phyloP scores from a whole-genome alignment of 2,329 filamentous ascomycete genomes.

The Aspergillus sergii region DNA sequence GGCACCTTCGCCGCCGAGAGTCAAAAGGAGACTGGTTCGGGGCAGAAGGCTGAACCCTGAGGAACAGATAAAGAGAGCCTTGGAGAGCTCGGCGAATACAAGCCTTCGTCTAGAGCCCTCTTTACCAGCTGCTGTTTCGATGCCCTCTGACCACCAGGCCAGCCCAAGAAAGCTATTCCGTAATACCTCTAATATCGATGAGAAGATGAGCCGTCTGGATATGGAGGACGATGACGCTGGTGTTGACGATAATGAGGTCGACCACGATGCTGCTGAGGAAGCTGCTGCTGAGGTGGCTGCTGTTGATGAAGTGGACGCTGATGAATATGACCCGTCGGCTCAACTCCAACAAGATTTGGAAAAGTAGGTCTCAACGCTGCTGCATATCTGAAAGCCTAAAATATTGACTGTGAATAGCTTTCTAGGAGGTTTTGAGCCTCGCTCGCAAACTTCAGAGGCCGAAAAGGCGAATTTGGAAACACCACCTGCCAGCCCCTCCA shows the following conservation, averaged over 20 bases:
- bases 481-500: constrained; percentile 49
- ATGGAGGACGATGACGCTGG: constrained; percentile 19
- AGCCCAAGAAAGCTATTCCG: constrained; percentile 24
- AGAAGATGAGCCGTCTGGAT: constrained; percentile 24
- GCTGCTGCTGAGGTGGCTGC: not conserved
- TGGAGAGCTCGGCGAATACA: constrained; percentile 15
- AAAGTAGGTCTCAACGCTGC: constrained; percentile 20
- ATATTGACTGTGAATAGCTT: constrained; percentile 18
- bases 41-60: constrained; percentile 33
- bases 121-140: constrained; percentile 21
- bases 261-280: not conserved
- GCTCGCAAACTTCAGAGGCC: constrained; percentile 13
- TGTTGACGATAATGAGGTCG: not conserved
- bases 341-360: constrained; percentile 21
- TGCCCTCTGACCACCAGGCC: constrained; percentile 14
- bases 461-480: constrained; percentile 31
- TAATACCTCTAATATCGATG: constrained; percentile 24
- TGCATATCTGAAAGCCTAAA: not conserved
- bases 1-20: constrained; percentile 24
- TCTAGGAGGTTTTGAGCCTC: constrained; percentile 8
- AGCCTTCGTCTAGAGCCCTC: constrained; percentile 24
- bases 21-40: constrained; percentile 37
- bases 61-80: constrained; percentile 17
- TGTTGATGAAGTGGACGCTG: not conserved
- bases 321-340: constrained; percentile 16